Percentiles rank a stretch among this genome's conserved stretches.
Evolutionary conservation across 306 rosid genomes (phyloP).

Genomic region (Mucuna pruriens): DNA sequence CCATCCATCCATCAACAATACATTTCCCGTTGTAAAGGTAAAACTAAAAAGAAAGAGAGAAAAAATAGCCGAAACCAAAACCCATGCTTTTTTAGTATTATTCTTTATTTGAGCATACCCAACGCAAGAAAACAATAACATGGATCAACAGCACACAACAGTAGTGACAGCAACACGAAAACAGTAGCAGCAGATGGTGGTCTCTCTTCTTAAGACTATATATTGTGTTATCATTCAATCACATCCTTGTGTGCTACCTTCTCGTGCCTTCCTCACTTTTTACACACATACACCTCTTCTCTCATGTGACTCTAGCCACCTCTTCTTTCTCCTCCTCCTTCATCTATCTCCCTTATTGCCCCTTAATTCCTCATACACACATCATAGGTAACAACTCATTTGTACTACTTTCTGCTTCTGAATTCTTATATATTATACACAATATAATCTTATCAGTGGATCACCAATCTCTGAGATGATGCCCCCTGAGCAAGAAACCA

Average conservation of each 20-base stretch:
- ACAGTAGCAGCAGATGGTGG: constrained; percentile 8
- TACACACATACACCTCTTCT: constrained; percentile 9
- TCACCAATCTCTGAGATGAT: constrained; percentile 50
- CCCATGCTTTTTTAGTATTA: neutral
- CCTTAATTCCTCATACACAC: neutral
- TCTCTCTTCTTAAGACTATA: constrained; percentile 44
- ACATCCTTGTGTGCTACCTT: constrained; percentile 36
- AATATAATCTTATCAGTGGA: neutral
- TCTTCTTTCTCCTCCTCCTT: neutral
- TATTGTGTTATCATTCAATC: constrained; percentile 40
- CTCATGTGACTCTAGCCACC: constrained; percentile 35
- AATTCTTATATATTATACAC: neutral
- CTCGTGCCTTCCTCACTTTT: constrained; percentile 43
- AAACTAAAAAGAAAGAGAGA: neutral
- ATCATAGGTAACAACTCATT: neutral
- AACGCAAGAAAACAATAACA: neutral
- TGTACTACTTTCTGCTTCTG: neutral
- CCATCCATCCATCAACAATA: constrained; percentile 16
- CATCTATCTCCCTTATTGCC: neutral
- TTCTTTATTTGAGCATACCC: constrained; percentile 7
- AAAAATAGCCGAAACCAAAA: constrained; percentile 11
- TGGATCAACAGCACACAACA: neutral
- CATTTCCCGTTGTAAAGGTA: constrained; percentile 37
- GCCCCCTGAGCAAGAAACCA: constrained; percentile 84
- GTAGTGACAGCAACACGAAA: constrained; percentile 26